Conservation (phyloP, 345 rosid genomes). For the Adansonia digitata region DNA sequence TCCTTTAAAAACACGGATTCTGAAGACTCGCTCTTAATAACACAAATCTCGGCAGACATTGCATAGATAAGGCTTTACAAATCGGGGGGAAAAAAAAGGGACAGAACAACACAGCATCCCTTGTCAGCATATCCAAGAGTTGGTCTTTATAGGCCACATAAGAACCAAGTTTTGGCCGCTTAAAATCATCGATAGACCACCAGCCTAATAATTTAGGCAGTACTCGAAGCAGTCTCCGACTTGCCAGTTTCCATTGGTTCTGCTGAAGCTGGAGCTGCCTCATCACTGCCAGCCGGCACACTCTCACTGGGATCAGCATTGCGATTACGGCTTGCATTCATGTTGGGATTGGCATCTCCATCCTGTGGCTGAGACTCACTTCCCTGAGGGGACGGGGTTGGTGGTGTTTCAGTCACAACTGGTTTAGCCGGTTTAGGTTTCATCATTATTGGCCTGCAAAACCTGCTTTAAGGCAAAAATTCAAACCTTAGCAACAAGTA, state of each 20-base stretch:
- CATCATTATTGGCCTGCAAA: conserved; percentile 84
- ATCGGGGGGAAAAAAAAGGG: background rate
- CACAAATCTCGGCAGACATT: conserved; percentile 16
- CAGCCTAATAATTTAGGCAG: conserved; percentile 22
- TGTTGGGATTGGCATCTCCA: conserved; percentile 19
- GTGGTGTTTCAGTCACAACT: conserved; percentile 47
- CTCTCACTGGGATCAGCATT: conserved; percentile 16
- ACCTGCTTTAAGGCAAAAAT: conserved; percentile 30
- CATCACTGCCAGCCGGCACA: conserved; percentile 25
- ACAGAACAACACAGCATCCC: background rate
- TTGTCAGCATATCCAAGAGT: conserved; percentile 8
- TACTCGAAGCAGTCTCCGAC: conserved; percentile 27
- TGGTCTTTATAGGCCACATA: conserved; percentile 10
- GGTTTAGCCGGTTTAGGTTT: conserved; percentile 81
- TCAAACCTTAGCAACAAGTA: background rate
- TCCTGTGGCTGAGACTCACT: conserved; percentile 32
- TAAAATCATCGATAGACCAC: background rate
- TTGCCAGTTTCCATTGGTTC: conserved; percentile 83
- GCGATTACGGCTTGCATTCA: conserved; percentile 7
- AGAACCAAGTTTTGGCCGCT: conserved; percentile 9
- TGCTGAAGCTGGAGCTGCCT: conserved; percentile 36
- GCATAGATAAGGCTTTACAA: conserved; percentile 16
- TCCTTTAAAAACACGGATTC: conserved; percentile 15
- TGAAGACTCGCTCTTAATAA: conserved; percentile 19
- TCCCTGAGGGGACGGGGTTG: conserved; percentile 46